Conservation (phyloP, 257 asterid species). For the Forsythia viridissima region DNA sequence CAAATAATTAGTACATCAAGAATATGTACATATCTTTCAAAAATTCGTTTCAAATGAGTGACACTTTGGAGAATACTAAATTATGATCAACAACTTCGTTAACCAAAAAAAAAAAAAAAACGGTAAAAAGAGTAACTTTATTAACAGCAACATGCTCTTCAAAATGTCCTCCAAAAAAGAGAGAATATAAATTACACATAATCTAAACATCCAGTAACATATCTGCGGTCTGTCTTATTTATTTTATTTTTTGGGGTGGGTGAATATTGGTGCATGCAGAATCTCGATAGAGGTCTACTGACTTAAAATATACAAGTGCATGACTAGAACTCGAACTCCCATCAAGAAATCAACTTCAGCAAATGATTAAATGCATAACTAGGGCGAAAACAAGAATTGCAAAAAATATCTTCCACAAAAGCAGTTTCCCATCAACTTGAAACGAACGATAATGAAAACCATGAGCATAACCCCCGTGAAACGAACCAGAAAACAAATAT, state of each 20-base stretch:
- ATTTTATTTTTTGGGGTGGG: background rate
- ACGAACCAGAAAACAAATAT: constrained; percentile 64
- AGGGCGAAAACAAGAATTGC: constrained; percentile 48
- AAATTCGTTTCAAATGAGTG: no score
- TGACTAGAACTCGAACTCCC: constrained; percentile 14
- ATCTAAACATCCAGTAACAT: background rate
- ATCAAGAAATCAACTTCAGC: constrained; percentile 31
- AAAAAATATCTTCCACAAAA: constrained; percentile 50
- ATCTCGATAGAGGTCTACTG: constrained; percentile 17
- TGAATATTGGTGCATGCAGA: background rate
- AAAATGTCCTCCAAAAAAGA: background rate
- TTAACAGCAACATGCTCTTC: background rate
- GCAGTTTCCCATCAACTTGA: constrained; percentile 54
- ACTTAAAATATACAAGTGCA: constrained; percentile 43
- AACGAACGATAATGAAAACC: constrained; percentile 58
- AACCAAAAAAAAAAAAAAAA: background rate
- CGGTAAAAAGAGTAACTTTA: background rate
- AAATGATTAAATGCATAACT: constrained; percentile 41
- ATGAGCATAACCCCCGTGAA: constrained; percentile 72
- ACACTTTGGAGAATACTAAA: no score
- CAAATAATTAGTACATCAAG: no score
- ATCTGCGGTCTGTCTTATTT: background rate
- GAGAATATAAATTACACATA: background rate
- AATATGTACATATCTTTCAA: no score
- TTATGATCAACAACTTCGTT: background rate